A percentile compares a stretch with the other conserved stretches of the same genome.
These are phyloP conservation scores for Metschnikowia lunata DNA, from an alignment of 805 yeast genomes.

Conservation along the genomic window DNA sequence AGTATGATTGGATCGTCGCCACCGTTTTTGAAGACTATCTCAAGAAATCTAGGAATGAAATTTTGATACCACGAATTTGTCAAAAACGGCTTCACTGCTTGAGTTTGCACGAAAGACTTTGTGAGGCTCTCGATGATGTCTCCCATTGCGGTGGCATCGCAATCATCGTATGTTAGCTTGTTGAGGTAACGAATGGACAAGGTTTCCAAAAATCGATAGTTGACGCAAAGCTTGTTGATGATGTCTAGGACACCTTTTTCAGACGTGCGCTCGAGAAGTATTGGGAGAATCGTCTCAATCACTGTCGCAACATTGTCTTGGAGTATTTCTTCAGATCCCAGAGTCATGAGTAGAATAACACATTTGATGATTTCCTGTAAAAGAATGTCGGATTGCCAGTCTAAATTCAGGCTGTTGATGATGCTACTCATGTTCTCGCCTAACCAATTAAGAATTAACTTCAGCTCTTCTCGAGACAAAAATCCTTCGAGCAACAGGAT, in stretches of 20 bases:
- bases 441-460: conserved; percentile 59
- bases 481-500: conserved; percentile 48
- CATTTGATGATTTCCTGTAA: conserved; percentile 52
- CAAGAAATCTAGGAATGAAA: conserved; percentile 40
- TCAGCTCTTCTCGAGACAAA: conserved; percentile 51
- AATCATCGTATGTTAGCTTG: conserved; percentile 26
- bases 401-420: conserved; percentile 29
- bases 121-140: conserved; percentile 18
- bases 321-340: conserved; percentile 8
- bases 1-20: conserved; percentile 21
- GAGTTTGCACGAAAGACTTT: conserved; percentile 25
- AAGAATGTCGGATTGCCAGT: conserved; percentile 44
- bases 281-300: conserved; percentile 32
- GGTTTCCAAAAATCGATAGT: conserved; percentile 41
- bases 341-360: conserved; percentile 43
- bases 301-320: conserved; percentile 34
- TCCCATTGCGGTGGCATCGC: conserved; percentile 6
- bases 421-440: conserved; percentile 47
- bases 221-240: conserved; percentile 33
- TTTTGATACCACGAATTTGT: conserved; percentile 41
- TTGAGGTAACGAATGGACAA: conserved; percentile 42
- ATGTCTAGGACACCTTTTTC: conserved; percentile 24
- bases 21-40: conserved; percentile 10
- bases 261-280: conserved; percentile 27
- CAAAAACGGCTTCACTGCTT: conserved; percentile 29